Evolutionary conservation across 139 green algal species (phyloP).

Genomic region (Chlorella sp.): DNA sequence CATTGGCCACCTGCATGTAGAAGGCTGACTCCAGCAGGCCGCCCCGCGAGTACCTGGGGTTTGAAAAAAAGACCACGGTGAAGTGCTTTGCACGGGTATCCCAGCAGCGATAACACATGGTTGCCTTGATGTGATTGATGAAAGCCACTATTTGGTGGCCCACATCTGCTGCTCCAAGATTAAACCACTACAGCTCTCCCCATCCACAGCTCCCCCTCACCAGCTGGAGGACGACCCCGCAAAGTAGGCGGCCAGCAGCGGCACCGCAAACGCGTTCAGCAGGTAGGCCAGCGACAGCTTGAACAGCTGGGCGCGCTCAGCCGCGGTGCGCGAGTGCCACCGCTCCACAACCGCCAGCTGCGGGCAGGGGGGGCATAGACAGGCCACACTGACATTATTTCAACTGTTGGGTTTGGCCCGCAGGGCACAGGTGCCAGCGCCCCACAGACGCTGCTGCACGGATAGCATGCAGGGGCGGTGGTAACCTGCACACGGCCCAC

Average conservation of each 20-base stretch:
- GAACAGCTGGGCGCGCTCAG: slow-evolving; percentile 50
- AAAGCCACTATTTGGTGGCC: too few relatives aligned
- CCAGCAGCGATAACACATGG: too few relatives aligned
- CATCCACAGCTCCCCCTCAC: background rate
- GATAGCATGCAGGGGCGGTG: too few relatives aligned
- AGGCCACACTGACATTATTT: too few relatives aligned
- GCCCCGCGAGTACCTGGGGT: slow-evolving; percentile 53
- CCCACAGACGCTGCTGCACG: too few relatives aligned
- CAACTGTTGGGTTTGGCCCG: too few relatives aligned
- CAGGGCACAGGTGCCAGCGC: too few relatives aligned
- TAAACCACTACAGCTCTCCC: too few relatives aligned
- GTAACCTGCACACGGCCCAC: too few relatives aligned
- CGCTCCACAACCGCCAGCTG: slow-evolving; percentile 56
- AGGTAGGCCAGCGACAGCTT: slow-evolving; percentile 60
- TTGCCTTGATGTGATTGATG: too few relatives aligned
- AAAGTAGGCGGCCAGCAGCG: slow-evolving; percentile 43
- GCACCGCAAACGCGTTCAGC: slow-evolving; percentile 53
- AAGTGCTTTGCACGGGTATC: slow-evolving; percentile 18
- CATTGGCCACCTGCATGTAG: slow-evolving; percentile 62
- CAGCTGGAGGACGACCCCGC: slow-evolving; percentile 21
- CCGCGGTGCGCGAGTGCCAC: slow-evolving; percentile 49
- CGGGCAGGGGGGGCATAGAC: background rate
- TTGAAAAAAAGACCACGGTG: too few relatives aligned
- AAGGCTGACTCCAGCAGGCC: slow-evolving; percentile 66
- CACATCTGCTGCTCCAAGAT: too few relatives aligned